Percentiles rank a stretch among this genome's conserved stretches.
phyloP scores from a whole-genome alignment of 805 yeast species.

The Starmerella ratchasimensis region DNA sequence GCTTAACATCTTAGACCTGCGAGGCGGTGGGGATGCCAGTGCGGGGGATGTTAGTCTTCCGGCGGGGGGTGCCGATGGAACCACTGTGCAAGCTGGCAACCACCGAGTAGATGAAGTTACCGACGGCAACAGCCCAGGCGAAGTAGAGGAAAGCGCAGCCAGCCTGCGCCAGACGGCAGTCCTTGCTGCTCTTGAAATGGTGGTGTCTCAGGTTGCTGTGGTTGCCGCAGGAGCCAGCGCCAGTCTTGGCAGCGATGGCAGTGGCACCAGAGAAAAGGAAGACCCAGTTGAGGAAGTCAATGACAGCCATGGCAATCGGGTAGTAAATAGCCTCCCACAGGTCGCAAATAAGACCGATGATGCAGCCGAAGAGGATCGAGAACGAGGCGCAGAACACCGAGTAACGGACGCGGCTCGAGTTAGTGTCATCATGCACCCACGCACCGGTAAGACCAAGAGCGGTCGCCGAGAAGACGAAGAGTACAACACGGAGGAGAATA shows the following conservation, averaged over 20 bases:
- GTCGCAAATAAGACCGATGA: slow-evolving; percentile 68
- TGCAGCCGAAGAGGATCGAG: slow-evolving; percentile 63
- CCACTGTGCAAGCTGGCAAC: slow-evolving; percentile 43
- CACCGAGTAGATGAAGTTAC: slow-evolving; percentile 40
- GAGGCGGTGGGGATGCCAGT: slow-evolving; percentile 85
- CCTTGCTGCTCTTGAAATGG: slow-evolving; percentile 53
- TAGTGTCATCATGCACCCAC: slow-evolving; percentile 45
- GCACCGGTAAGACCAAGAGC: slow-evolving; percentile 81
- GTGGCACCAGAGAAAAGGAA: slow-evolving; percentile 93
- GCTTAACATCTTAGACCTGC: slow-evolving; percentile 45
- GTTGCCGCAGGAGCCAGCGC: slow-evolving; percentile 77
- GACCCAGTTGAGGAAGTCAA: slow-evolving; percentile 79
- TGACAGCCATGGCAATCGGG: slow-evolving; percentile 60
- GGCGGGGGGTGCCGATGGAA: slow-evolving; percentile 38
- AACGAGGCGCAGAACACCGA: slow-evolving; percentile 77
- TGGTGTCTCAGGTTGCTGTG: slow-evolving; percentile 47
- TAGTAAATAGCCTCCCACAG: slow-evolving; percentile 69
- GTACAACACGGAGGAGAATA: slow-evolving; percentile 54
- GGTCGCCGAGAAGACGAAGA: slow-evolving; percentile 64
- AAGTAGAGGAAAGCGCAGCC: slow-evolving; percentile 73
- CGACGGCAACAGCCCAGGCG: slow-evolving; percentile 61
- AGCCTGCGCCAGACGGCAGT: slow-evolving; percentile 95
- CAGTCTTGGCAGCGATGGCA: slow-evolving; percentile 81
- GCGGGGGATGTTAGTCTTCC: slow-evolving; percentile 40
- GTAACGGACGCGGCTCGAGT: slow-evolving; percentile 71